These are phyloP conservation scores for Scheffersomyces stambukii DNA, from an alignment of 1,139 yeast species.

Conservation along the genomic window DNA sequence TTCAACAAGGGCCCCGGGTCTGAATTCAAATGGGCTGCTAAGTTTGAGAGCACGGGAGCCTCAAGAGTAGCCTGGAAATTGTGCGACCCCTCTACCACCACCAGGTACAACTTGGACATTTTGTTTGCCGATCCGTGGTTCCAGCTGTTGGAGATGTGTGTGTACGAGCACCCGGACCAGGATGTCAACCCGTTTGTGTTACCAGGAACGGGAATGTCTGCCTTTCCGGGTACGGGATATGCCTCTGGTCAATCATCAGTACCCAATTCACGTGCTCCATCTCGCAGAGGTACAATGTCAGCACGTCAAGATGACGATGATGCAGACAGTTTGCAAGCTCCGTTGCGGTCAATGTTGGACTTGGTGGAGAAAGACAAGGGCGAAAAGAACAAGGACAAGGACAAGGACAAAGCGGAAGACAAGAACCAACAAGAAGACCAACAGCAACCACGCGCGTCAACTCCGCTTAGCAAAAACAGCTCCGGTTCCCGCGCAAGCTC, in stretches of 20 bases:
- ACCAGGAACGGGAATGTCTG: conserved; percentile 18
- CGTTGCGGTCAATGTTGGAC: conserved; percentile 41
- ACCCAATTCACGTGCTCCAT: conserved; percentile 28
- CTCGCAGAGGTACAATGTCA: conserved; percentile 30
- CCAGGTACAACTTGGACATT: conserved; percentile 52
- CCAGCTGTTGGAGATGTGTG: conserved; percentile 54
- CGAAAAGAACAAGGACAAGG: conserved; percentile 4
- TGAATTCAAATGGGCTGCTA: conserved; percentile 62
- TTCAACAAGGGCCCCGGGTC: conserved; percentile 56
- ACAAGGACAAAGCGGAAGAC: conserved; percentile 7
- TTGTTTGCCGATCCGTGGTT: conserved; percentile 68
- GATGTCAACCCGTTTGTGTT: conserved; percentile 35
- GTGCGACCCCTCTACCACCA: conserved; percentile 55
- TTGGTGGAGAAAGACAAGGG: conserved; percentile 17
- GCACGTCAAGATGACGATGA: conserved; percentile 9
- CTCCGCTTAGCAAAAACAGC: conserved; percentile 4
- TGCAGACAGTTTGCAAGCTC: conserved; percentile 21
- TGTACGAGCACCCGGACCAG: conserved; percentile 51
- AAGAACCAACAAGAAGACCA: conserved; percentile 1
- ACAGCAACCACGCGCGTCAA: conserved; percentile 5
- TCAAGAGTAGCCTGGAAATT: conserved; percentile 73
- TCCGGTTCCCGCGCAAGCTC: no score
- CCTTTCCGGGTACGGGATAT: conserved; percentile 4
- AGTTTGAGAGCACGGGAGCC: conserved; percentile 55
- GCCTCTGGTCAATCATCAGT: conserved; percentile 17